phyloP scores from a whole-genome alignment of 2,329 filamentous ascomycete species.

The Aspergillus sp. region DNA sequence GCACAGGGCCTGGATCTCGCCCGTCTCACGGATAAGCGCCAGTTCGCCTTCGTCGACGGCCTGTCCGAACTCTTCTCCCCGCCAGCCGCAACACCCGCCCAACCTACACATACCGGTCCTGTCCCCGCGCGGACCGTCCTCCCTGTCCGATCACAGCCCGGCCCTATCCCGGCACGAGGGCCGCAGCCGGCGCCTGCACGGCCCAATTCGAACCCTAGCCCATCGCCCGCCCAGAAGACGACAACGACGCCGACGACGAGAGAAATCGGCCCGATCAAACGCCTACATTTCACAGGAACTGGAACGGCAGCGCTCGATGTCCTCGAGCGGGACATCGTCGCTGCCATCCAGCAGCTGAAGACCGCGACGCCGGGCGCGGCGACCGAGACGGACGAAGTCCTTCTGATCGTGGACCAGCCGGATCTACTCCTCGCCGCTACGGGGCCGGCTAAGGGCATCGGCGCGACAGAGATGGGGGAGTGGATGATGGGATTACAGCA shows the following conservation, averaged over 20 bases:
- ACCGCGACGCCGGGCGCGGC: slow-evolving; percentile 15
- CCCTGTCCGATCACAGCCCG: slow-evolving; percentile 28
- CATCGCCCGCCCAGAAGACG: slow-evolving; percentile 11
- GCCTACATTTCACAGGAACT: slow-evolving; percentile 29
- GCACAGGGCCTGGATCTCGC: slow-evolving; percentile 69
- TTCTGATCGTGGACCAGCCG: slow-evolving; percentile 66
- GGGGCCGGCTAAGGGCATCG: slow-evolving; percentile 45
- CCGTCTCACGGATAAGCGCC: slow-evolving; percentile 54
- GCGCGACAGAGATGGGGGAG: slow-evolving; percentile 50
- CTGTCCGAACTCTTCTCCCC: slow-evolving; percentile 57
- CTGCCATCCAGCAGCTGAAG: slow-evolving; percentile 32
- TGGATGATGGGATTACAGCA: slow-evolving; percentile 61
- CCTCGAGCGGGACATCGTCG: slow-evolving; percentile 34
- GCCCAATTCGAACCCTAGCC: slow-evolving; percentile 3
- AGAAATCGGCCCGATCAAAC: slow-evolving; percentile 23
- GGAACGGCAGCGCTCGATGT: slow-evolving; percentile 30
- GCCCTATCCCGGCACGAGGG: slow-evolving; percentile 19
- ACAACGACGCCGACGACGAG: slow-evolving; percentile 1
- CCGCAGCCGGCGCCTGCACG: slow-evolving; percentile 13
- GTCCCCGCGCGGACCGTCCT: slow-evolving; percentile 22
- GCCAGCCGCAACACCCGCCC: slow-evolving; percentile 10
- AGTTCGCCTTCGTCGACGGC: slow-evolving; percentile 74
- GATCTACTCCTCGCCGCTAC: slow-evolving; percentile 64
- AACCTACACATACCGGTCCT: slow-evolving; percentile 11
- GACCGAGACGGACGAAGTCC: slow-evolving; percentile 35